Base-by-base conservation (phyloP, 1,139 yeast genomes). In the Tardiomyces blankii region DNA sequence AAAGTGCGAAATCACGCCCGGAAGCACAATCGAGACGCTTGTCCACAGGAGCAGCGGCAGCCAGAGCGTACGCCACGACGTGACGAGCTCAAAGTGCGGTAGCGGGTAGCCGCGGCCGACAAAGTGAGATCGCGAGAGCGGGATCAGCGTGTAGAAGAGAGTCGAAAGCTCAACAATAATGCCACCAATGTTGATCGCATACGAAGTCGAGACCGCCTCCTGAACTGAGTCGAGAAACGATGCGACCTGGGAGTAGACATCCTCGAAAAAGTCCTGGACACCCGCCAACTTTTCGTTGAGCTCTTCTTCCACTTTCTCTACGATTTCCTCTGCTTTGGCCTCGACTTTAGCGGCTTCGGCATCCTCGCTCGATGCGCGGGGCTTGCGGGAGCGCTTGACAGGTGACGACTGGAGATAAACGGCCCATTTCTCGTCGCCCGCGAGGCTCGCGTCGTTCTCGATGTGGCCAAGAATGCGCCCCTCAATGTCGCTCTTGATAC, bases 1-100 rank as follows among this genome's bases (percentile, higher is more conserved):
- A 45, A 56, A 58, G 50, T 51, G 59, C 21, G 62, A 46, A 28
- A 49, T 44, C 14, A 69, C 45, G 54, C 70, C 60, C 25, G 86
- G 86, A 38, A 72, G 43, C 12, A 52, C 46, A 38, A 65, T 50
- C 7, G 65, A 52, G 19, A 60, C 51, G 1, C 49, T 28, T 18
- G 50, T 42, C 71, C 70, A 68, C 16, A 62, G 51, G n/a, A 55
- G 19, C 19, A 65, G 23, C 6, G 68, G 62, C 40, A 52, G 47
- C 54, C 64, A 52, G 43, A 62, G 54, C 40, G 59, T 54, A 30
- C 30, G 42, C 33, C 14, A 30, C 5, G 35, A 5, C 35, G 35
- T 30, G 9, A 30, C 35, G 35, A 30, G 42, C 39, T 49, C 49
- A 14, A 49, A 42, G 39, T 51, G 47, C 25, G 48, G 54, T 18